Percentiles rank a stretch among this genome's conserved stretches.
Conservation (phyloP, 306 rosid genomes). For the Casuarina equisetifolia region DNA sequence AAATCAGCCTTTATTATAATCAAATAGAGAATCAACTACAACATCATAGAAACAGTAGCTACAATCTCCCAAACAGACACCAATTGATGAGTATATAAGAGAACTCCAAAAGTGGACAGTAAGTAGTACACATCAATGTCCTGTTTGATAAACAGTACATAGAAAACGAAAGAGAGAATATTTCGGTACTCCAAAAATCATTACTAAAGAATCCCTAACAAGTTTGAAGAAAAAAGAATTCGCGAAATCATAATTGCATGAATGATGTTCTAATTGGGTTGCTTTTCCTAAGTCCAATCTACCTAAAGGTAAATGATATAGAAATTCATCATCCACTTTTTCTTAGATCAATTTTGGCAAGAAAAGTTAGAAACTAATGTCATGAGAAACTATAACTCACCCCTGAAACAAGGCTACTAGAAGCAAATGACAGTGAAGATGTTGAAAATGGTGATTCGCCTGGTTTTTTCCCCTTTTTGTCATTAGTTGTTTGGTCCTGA, state of each 20-base stretch:
- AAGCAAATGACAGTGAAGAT: constrained; percentile 69
- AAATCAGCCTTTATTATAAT: not conserved
- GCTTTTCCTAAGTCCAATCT: not conserved
- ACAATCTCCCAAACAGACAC: not conserved
- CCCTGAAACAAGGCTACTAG: constrained; percentile 66
- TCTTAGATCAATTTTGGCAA: constrained; percentile 8
- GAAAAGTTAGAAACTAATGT: constrained; percentile 10
- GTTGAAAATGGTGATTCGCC: constrained; percentile 81
- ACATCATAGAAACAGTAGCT: not conserved
- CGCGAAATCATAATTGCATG: not conserved
- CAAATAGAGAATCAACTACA: not conserved
- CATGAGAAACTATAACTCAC: constrained; percentile 57
- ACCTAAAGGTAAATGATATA: not conserved
- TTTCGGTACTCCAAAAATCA: not conserved
- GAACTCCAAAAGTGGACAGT: not conserved
- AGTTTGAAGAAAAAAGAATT: not conserved
- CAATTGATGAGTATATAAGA: not conserved
- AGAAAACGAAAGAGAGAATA: not conserved
- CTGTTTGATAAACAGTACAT: not conserved
- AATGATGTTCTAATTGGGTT: not conserved
- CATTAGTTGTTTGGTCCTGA: constrained; percentile 44
- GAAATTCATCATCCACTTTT: not conserved
- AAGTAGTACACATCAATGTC: not conserved
- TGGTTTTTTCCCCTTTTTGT: constrained; percentile 54
- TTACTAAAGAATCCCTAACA: not conserved